A percentile compares a stretch with the other conserved stretches of the same genome.
Evolutionary conservation across 2,329 filamentous ascomycete species (phyloP).

Genomic region (Leptosphaerulina australis): DNA sequence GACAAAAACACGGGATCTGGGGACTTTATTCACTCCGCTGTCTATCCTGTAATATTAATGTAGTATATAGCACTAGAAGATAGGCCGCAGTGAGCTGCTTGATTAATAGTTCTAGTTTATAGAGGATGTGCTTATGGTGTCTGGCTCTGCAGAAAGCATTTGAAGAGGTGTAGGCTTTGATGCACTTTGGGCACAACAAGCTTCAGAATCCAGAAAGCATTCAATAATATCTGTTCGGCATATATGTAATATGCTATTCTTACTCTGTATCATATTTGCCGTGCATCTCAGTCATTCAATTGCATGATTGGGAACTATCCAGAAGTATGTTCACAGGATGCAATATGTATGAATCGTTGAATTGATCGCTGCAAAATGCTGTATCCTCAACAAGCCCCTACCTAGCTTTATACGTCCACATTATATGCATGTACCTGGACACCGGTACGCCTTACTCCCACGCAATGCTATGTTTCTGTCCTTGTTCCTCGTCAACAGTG

Average conservation of each 20-base stretch:
- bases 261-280: neutral
- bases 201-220: neutral
- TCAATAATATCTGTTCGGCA: neutral
- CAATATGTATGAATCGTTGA: slow-evolving; percentile 5
- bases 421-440: slow-evolving; percentile 10
- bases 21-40: no score
- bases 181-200: slow-evolving; percentile 1
- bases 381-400: slow-evolving; percentile 3
- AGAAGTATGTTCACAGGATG: no score
- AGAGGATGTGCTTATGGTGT: no score
- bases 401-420: neutral
- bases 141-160: no score
- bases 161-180: neutral
- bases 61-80: no score
- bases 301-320: no score
- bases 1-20: slow-evolving; percentile 17
- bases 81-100: no score
- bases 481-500: neutral
- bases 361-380: slow-evolving; percentile 15
- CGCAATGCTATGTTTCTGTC: slow-evolving; percentile 28
- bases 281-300: no score
- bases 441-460: slow-evolving; percentile 30
- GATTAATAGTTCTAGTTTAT: no score
- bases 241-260: slow-evolving; percentile 1
- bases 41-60: no score